Conservation (phyloP, 805 yeast species). For the Candida oleophila region DNA sequence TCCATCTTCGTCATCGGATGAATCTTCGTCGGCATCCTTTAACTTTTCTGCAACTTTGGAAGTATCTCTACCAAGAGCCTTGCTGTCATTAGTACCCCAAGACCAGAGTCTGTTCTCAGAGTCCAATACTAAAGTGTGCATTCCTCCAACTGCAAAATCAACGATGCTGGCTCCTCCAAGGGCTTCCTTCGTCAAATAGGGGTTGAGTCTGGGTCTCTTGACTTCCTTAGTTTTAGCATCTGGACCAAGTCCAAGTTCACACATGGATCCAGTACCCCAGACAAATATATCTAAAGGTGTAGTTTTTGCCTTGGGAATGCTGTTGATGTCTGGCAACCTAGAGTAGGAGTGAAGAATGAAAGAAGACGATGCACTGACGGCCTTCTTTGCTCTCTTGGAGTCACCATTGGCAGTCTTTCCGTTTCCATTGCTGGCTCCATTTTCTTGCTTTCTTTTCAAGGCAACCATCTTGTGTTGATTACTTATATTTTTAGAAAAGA, state of each 20-base stretch:
- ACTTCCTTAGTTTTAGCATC: constrained; percentile 88
- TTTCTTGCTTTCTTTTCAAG: constrained; percentile 33
- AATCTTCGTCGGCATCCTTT: constrained; percentile 64
- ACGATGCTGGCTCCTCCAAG: constrained; percentile 61
- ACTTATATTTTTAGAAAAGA: neutral
- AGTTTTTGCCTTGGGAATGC: constrained; percentile 33
- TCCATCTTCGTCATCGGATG: constrained; percentile 67
- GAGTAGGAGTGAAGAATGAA: constrained; percentile 50
- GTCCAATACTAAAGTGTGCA: constrained; percentile 87
- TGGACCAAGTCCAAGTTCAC: constrained; percentile 97
- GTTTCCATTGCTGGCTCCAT: constrained; percentile 5
- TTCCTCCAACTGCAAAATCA: constrained; percentile 92
- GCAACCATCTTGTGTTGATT: constrained; percentile 38
- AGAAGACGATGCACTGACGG: constrained; percentile 33
- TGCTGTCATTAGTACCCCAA: constrained; percentile 97
- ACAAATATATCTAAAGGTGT: constrained; percentile 74
- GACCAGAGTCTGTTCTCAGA: constrained; percentile 82
- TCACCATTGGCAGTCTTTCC: constrained; percentile 15
- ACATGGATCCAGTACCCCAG: constrained; percentile 97
- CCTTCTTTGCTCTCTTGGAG: constrained; percentile 23
- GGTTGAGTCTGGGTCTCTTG: constrained; percentile 91
- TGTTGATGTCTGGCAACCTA: constrained; percentile 45
- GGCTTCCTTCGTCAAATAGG: constrained; percentile 57
- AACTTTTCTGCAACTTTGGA: constrained; percentile 58
- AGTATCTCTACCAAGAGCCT: constrained; percentile 87